phyloP scores from a whole-genome alignment of 345 rosid genomes.

The Geranium rotundifolium region DNA sequence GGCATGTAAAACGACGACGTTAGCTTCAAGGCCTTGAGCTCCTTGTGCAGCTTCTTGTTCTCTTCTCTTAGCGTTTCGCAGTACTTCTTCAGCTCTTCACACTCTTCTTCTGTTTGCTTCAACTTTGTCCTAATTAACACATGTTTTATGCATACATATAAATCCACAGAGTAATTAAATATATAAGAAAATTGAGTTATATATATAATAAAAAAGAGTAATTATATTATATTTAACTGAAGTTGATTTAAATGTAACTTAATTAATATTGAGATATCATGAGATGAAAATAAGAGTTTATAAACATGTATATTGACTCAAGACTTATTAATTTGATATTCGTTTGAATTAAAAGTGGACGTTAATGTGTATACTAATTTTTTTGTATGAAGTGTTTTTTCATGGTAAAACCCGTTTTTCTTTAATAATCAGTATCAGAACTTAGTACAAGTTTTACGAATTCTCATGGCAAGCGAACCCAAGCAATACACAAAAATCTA shows the following conservation, averaged over 20 bases:
- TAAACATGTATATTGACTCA: neutral
- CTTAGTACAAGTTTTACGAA: too few species aligned
- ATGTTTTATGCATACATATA: neutral
- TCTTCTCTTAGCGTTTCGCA: conserved; percentile 13
- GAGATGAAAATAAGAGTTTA: neutral
- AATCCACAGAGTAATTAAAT: neutral
- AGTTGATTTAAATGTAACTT: neutral
- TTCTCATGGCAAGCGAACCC: too few species aligned
- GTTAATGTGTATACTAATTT: neutral
- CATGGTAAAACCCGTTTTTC: too few species aligned
- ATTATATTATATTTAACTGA: too few species aligned
- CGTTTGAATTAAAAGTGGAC: neutral
- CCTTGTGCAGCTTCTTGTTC: conserved; percentile 12
- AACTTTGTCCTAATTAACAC: conserved; percentile 13
- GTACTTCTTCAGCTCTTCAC: conserved; percentile 11
- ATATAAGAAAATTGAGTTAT: too few species aligned
- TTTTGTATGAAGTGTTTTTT: too few species aligned
- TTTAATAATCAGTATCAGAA: too few species aligned
- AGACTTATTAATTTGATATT: neutral
- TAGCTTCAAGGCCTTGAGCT: conserved; percentile 8
- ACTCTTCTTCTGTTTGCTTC: conserved; percentile 17
- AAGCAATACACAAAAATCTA: too few species aligned
- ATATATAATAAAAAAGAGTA: too few species aligned
- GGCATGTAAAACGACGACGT: neutral
- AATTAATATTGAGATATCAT: neutral